Base-by-base conservation (phyloP, 371 early-diverging fungal genomes). In the Mycotypha africana region DNA sequence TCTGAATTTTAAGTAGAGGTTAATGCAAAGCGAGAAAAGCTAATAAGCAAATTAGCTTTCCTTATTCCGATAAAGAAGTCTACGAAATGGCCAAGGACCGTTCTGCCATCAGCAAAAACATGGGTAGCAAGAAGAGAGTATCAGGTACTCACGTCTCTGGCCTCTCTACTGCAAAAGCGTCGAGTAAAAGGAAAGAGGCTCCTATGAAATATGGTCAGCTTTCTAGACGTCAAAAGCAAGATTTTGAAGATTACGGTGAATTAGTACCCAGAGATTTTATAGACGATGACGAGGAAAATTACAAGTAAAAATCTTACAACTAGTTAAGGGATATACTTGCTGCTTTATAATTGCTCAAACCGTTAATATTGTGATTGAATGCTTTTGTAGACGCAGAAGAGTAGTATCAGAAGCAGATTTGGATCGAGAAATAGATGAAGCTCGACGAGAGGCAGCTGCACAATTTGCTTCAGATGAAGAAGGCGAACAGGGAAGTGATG, bases 171-270 rank as follows among this genome's bases (percentile, higher is more conserved):
- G 42, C 60, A 0, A 60, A 60, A 41, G 34, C 60, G 14, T 19
- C 37, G 11, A 24, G 33, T 31, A 73, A 54, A 22, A 41, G 51
- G 40, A 60, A 60, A 26, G 55, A 54, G 19, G 53, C 49, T 2
- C 62, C 65, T 33, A 56, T 66, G 33, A 70, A 70, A 39, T 70
- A 64, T 42, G 71, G 71, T n/a, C 67, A 70, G 33, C 48, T 76
- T 6, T 66, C 65, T n/a, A 55, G 76, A 47, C 66, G 68, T 48
- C 70, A 74, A 49, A 67, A 70, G 20, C 73, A 76, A 38, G 78
- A 76, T 57, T 66, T 84, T 41, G 78, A 82, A 34, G 85, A 84
- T 32, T 84, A 84, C 50, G 85, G 85, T 42, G 79, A 84, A 49
- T 65, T 84, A 12, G 81, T 81, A n/a, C 85, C 85, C 5, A 65